Evolutionary conservation across 768 basidiomycete genomes (phyloP), one percentile per base, ranked within the genome.

Genomic region (Bullera alba): DNA sequence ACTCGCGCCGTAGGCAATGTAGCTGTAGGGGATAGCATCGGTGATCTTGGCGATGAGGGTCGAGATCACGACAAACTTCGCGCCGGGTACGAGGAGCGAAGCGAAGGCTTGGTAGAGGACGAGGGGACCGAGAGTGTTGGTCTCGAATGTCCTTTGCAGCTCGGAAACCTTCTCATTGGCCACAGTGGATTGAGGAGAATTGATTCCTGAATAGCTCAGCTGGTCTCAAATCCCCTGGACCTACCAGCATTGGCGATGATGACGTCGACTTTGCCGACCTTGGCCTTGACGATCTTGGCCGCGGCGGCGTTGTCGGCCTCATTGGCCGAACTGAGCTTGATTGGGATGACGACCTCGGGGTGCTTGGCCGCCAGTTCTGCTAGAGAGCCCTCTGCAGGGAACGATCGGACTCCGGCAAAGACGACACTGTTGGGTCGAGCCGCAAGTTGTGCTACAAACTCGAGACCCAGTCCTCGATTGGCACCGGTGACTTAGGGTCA

Each of bases 161-260:
- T 7, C 21, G 35, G 34, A 3, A 7, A 30, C 15, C n/a, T 6
- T 8, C 5, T 7, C 36, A 17, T 6, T n/a, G 35, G n/a, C 17
- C 25, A 44, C 26, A n/a, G 25, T 36, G 10, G 14, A 19, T n/a
- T 23, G 19, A 17, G 17, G 32, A 4, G 39, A 26, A n/a, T 23
- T 5, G 34, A 61, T 54, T 14, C 34, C 37, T 42, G 15, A 7
- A 16, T 3, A 21, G 15, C 22, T 23, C 5, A n/a, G 25, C 23
- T 22, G 7, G 30, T 16, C 5, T 32, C 14, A 5, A 7, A 23
- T 21, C n/a, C 17, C 17, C 7, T 29, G 43, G 23, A 42, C 57
- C 22, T n/a, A 63, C 63, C 63, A 1, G 63, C 63, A 42, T 65
- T 65, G 32, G 63, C 63, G 23, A 65, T 52, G 34, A 65, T 32